Evolutionary conservation across 225 moss, liverwort and hornwort species (phyloP).

Genomic region (Marchantia paleacea): DNA sequence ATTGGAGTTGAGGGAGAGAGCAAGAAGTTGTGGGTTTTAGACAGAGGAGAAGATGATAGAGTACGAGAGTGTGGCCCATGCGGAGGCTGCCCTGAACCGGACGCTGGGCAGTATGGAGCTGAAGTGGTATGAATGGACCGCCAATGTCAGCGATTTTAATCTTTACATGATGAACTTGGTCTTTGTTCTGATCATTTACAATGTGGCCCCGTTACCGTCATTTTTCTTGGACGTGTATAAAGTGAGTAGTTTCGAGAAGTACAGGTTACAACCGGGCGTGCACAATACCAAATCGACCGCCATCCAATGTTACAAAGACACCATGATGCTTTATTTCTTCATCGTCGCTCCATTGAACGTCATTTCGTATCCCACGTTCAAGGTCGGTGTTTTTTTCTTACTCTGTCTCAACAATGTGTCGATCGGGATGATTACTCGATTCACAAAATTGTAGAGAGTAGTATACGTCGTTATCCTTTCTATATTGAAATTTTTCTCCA

Average conservation of each 20-base stretch:
- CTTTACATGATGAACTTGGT: slow-evolving; percentile 70
- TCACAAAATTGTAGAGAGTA: background rate
- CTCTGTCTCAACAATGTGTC: background rate
- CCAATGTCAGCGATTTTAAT: slow-evolving; percentile 63
- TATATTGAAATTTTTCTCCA: too few species aligned
- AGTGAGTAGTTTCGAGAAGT: slow-evolving; percentile 65
- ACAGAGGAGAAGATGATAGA: slow-evolving; percentile 25
- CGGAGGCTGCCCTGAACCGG: slow-evolving; percentile 55
- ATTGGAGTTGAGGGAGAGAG: background rate
- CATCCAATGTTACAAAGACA: slow-evolving; percentile 62
- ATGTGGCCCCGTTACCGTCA: slow-evolving; percentile 62
- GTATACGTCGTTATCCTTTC: too few species aligned
- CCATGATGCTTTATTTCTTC: slow-evolving; percentile 63
- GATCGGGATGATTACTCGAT: background rate
- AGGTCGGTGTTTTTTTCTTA: slow-evolving; percentile 26
- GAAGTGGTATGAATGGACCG: slow-evolving; percentile 59
- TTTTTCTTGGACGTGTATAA: slow-evolving; percentile 67
- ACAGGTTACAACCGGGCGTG: slow-evolving; percentile 81
- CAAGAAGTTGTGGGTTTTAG: background rate
- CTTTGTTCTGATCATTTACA: slow-evolving; percentile 60
- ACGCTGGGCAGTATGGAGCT: slow-evolving; percentile 54
- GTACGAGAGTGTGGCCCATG: slow-evolving; percentile 45
- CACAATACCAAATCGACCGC: slow-evolving; percentile 57
- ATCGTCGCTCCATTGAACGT: slow-evolving; percentile 79
- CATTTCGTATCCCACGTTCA: slow-evolving; percentile 58